phyloP scores from a whole-genome alignment of 495 filamentous ascomycete genomes.

The Glarea lozoyensis region DNA sequence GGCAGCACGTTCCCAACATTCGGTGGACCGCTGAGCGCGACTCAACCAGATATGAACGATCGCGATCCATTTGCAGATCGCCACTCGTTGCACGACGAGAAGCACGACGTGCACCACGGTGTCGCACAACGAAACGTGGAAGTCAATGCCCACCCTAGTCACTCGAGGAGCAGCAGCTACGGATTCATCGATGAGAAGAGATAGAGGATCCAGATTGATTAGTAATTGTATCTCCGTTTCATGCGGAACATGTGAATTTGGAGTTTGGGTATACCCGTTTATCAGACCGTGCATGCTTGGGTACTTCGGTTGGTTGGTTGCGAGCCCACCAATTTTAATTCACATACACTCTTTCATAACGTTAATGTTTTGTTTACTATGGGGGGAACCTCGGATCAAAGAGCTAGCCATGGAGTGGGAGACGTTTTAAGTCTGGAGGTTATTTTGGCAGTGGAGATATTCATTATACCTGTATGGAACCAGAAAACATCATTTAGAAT shows the following conservation, averaged over 20 bases:
- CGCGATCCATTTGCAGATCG: neutral
- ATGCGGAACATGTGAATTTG: no score
- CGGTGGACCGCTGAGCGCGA: slow-evolving; percentile 8
- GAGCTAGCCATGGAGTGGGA: neutral
- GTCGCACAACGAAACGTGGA: slow-evolving; percentile 11
- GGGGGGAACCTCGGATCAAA: neutral
- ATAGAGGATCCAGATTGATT: no score
- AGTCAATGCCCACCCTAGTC: slow-evolving; percentile 14
- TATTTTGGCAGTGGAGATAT: slow-evolving; percentile 16
- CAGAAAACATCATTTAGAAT: slow-evolving; percentile 1
- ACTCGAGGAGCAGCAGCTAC: slow-evolving; percentile 15
- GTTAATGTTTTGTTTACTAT: neutral
- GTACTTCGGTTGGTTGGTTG: neutral
- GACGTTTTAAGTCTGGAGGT: no score
- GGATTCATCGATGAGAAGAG: slow-evolving; percentile 16
- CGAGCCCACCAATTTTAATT: neutral
- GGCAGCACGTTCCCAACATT: slow-evolving; percentile 14
- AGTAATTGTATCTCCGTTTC: no score
- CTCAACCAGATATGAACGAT: slow-evolving; percentile 2
- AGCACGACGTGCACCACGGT: neutral
- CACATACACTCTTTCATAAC: neutral
- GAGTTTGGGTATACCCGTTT: slow-evolving; percentile 2
- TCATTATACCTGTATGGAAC: slow-evolving; percentile 2
- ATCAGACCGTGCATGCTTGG: neutral
- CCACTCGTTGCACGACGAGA: no score